Evolutionary conservation across 2,329 filamentous ascomycete genomes (phyloP), one percentile per base, ranked within the genome.

Genomic region (Thyridium curvatum): DNA sequence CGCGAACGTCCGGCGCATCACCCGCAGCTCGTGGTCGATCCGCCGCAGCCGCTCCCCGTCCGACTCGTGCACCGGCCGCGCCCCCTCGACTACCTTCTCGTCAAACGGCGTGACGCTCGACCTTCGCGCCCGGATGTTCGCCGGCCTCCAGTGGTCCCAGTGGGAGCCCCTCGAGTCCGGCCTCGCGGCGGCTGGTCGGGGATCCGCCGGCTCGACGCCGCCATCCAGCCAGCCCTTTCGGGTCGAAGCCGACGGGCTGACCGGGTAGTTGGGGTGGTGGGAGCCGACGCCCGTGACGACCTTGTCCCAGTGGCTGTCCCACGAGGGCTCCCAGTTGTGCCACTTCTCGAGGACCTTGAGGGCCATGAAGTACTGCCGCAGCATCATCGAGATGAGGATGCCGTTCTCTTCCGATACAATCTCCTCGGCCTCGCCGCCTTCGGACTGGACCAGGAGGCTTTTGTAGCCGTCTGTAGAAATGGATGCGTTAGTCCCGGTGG

Each of bases 331-430:
- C 67, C 85, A 85, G 41, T 79, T 72, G 43, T 77, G 79, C 89
- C 89, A 95, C 51, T 79, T 78, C 14, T 87, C 86, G 18, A 94
- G 65, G 1, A 90, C 83, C 40, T 86, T 86, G 32, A 94, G 70
- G 7, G 82, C 85, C 74, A 94, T 84, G 61, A 95, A 95, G 61
- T 94, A 95, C 56, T 95, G 89, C 12, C 89, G 79, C 15, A 96
- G 71, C 58, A 96, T 82, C 54, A 85, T 86, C 35, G 84, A 89
- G 51, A 95, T 86, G 40, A 95, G 71, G 13, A 94, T 81, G 4
- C 89, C 90, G 49, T 86, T 90, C 56, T 96, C 89, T 53, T 94
- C 88, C 21, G 79, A 81, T 5, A 95, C 82, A 13, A 95, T 65
- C 54, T 90, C 86, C 49, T 88, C 80, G 2, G 82, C 84, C 4